phyloP scores from a whole-genome alignment of 2,329 filamentous ascomycete genomes.

The Exophiala oligosperma region DNA sequence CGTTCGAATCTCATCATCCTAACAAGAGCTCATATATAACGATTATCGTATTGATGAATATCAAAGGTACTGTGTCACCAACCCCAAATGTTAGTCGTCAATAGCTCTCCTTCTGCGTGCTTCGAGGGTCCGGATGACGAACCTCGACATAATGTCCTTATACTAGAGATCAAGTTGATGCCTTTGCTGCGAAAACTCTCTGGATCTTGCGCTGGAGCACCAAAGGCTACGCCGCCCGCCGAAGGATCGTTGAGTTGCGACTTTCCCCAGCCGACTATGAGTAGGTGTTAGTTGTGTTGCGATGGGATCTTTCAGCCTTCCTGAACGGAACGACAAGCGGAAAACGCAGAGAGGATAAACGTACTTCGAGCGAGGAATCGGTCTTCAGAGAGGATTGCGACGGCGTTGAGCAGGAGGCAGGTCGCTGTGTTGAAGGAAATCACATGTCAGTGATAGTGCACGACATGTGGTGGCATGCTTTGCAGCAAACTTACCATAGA shows the following conservation, averaged over 20 bases:
- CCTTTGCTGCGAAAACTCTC: constrained; percentile 82
- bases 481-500: constrained; percentile 26
- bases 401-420: constrained; percentile 81
- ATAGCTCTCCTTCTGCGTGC: too few species aligned
- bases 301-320: background rate
- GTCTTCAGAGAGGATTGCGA: constrained; percentile 92
- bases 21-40: constrained; percentile 80
- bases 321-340: too few species aligned
- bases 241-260: constrained; percentile 36
- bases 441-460: constrained; percentile 3
- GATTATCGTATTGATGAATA: constrained; percentile 77
- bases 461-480: background rate
- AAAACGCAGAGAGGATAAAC: background rate
- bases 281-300: background rate
- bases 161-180: constrained; percentile 82
- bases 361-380: constrained; percentile 77
- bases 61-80: constrained; percentile 68
- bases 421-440: constrained; percentile 43
- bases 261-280: constrained; percentile 74
- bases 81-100: too few species aligned
- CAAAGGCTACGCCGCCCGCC: constrained; percentile 77
- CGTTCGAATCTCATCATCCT: constrained; percentile 49
- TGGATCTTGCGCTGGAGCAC: constrained; percentile 63
- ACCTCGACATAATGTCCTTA: constrained; percentile 17
- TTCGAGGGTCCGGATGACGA: background rate